A percentile compares a stretch with the other conserved stretches of the same genome.
Evolutionary conservation across 2,329 filamentous ascomycete species (phyloP).

Genomic region (Botrytis cinerea): DNA sequence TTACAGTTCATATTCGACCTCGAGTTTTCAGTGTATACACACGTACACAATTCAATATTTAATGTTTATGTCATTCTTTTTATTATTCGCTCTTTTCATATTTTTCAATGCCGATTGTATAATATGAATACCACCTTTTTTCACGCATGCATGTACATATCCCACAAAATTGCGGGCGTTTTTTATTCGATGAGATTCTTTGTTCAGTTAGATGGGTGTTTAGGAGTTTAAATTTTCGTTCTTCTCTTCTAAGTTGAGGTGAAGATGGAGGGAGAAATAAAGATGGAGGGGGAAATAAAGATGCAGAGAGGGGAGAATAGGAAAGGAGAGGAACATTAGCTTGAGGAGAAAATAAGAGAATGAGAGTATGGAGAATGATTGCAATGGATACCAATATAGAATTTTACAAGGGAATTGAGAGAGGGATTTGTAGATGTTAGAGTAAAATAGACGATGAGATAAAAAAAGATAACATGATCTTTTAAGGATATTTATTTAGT

Average conservation of each 20-base stretch:
- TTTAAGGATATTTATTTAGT: neutral
- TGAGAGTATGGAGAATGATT: neutral
- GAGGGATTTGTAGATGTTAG: neutral
- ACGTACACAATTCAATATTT: slow-evolving; percentile 7
- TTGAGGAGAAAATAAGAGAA: neutral
- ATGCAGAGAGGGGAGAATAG: neutral
- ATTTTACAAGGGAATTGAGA: neutral
- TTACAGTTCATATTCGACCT: neutral
- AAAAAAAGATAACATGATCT: neutral
- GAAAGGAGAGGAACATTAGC: neutral
- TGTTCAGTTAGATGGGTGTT: neutral
- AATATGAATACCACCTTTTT: slow-evolving; percentile 2
- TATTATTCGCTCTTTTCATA: neutral
- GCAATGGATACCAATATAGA: neutral
- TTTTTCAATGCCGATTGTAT: slow-evolving; percentile 1
- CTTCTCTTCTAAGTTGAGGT: neutral
- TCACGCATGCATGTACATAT: slow-evolving; percentile 17
- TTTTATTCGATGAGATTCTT: neutral
- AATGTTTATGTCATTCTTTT: slow-evolving; percentile 9
- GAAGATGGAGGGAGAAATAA: neutral
- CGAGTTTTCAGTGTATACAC: neutral
- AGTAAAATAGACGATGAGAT: neutral
- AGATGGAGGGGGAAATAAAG: neutral
- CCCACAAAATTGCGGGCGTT: neutral
- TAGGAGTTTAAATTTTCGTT: slow-evolving; percentile 6